Conservation (phyloP, 352 stramenopile species). For the Pythium scleroteichum region DNA sequence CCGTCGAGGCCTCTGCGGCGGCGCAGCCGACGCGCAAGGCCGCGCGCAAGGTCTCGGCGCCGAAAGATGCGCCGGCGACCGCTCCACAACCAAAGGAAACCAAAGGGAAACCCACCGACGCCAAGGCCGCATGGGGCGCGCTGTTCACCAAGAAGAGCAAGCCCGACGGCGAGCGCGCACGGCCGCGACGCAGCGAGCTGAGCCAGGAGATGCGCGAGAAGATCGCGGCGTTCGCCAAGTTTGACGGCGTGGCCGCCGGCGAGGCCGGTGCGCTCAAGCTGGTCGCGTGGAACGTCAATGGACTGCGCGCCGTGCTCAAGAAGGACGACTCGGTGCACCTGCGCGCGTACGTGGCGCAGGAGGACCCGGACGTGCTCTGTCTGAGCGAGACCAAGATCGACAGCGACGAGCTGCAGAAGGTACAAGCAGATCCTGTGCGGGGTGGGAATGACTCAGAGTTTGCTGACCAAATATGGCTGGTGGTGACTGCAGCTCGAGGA, state of each 20-base stretch:
- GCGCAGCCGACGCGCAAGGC: slow-evolving; percentile 7
- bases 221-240: slow-evolving; percentile 48
- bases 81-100: slow-evolving; percentile 8
- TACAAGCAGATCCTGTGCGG: not conserved
- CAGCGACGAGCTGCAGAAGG: slow-evolving; percentile 63
- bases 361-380: slow-evolving; percentile 81
- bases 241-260: slow-evolving; percentile 47
- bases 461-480: not conserved
- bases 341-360: slow-evolving; percentile 71
- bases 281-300: slow-evolving; percentile 86
- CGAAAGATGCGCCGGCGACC: not conserved
- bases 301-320: slow-evolving; percentile 76
- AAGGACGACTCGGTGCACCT: slow-evolving; percentile 63
- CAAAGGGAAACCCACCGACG: not conserved
- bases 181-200: slow-evolving; percentile 25
- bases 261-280: slow-evolving; percentile 39
- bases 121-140: slow-evolving; percentile 28
- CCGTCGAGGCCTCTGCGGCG: slow-evolving; percentile 2
- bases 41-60: slow-evolving; percentile 1
- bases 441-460: no score
- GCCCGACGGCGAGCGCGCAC: slow-evolving; percentile 6
- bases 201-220: slow-evolving; percentile 42
- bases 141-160: slow-evolving; percentile 28
- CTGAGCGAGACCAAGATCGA: slow-evolving; percentile 88
- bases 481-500: slow-evolving; percentile 45